Evolutionary conservation across 768 basidiomycete species (phyloP).

Genomic region (Leccinum sublutescens): DNA sequence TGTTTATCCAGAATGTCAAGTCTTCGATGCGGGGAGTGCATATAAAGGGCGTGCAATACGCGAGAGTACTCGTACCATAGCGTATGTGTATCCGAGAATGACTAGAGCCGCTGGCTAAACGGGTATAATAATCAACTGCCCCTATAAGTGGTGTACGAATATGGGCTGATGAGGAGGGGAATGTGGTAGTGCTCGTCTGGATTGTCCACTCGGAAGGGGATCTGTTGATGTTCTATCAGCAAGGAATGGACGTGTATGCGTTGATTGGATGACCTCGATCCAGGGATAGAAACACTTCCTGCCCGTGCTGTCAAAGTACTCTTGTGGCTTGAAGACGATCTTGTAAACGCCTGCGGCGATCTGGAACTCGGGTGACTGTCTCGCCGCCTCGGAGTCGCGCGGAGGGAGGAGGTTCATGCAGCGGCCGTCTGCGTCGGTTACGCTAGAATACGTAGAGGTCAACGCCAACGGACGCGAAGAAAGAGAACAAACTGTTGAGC

Average conservation of each 20-base stretch:
- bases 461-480: neutral
- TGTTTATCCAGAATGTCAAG: conserved; percentile 84
- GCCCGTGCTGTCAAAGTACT: conserved; percentile 68
- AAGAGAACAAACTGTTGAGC: conserved; percentile 56
- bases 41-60: conserved; percentile 79
- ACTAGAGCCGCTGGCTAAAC: conserved; percentile 8
- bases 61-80: conserved; percentile 61
- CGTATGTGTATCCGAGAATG: conserved; percentile 2
- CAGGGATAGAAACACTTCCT: conserved; percentile 83
- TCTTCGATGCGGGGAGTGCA: conserved; percentile 78
- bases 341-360: conserved; percentile 66
- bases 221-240: conserved; percentile 43
- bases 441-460: conserved; percentile 38
- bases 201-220: conserved; percentile 70
- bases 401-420: conserved; percentile 73
- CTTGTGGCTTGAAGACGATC: conserved; percentile 78
- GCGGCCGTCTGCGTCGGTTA: conserved; percentile 80
- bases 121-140: conserved; percentile 59
- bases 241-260: neutral
- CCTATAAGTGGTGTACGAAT: conserved; percentile 88
- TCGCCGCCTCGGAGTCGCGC: conserved; percentile 43
- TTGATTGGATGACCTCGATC: conserved; percentile 64
- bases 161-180: conserved; percentile 88
- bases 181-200: conserved; percentile 87
- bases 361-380: conserved; percentile 38